phyloP scores from a whole-genome alignment of 768 basidiomycete genomes.

The Boletus barrowsii region DNA sequence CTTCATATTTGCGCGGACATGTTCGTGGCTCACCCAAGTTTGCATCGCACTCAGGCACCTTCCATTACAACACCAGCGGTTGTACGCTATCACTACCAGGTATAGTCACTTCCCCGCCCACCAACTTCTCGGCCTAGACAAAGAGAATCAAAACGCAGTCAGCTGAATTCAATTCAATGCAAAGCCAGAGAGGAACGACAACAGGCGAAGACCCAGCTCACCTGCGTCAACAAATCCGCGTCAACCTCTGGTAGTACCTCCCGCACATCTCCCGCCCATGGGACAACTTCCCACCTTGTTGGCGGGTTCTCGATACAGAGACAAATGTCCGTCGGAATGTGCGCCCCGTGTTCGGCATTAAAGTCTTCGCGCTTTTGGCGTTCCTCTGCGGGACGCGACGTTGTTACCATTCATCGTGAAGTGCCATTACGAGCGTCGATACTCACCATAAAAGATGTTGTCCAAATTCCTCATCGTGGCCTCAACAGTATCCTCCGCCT shows the following conservation, averaged over 20 bases:
- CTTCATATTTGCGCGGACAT: too few relatives aligned
- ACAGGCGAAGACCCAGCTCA: constrained; percentile 15
- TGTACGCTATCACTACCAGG: constrained; percentile 24
- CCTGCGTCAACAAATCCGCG: constrained; percentile 56
- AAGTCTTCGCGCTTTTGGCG: constrained; percentile 60
- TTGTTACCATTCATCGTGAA: neutral
- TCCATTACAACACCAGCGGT: too few relatives aligned
- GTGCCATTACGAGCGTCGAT: neutral
- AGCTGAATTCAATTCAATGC: neutral
- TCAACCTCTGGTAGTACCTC: constrained; percentile 66
- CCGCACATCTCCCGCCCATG: constrained; percentile 48
- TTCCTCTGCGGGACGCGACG: constrained; percentile 54
- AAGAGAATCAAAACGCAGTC: neutral
- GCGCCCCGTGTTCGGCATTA: constrained; percentile 67
- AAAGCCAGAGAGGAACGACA: neutral
- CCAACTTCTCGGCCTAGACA: constrained; percentile 31
- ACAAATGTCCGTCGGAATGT: constrained; percentile 79
- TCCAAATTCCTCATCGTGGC: constrained; percentile 65
- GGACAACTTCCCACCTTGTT: constrained; percentile 67
- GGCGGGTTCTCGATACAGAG: constrained; percentile 72
- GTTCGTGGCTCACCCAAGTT: too few relatives aligned
- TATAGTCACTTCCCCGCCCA: constrained; percentile 11
- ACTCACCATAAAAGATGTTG: constrained; percentile 62
- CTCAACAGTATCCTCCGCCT: constrained; percentile 59
- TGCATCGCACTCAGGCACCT: too few relatives aligned